Base-by-base conservation (phyloP, 1,139 yeast species). In the Diutina rugosa region DNA sequence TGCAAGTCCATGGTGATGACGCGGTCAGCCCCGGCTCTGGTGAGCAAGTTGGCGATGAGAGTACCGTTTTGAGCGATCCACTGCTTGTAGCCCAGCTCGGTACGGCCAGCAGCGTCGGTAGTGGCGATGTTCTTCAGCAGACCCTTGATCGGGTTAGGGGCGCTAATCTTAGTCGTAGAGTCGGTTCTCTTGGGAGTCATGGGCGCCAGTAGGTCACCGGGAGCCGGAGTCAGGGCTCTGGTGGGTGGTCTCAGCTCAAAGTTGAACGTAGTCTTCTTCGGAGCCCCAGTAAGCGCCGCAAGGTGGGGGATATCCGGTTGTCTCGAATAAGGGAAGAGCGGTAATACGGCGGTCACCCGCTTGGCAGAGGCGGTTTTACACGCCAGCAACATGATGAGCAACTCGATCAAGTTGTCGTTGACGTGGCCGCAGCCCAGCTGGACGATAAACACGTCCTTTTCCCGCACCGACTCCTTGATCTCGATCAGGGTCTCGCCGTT, bases 11-110 rank as follows among this genome's bases (percentile, higher is more conserved):
- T 46, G 26, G 56, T 55, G 41, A 55, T 55, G 53, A 29, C 12
- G 30, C 52, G 56, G 53, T 55, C 56, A 30, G 56, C 56, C 3
- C 56, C 56, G 16, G 56, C 56, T 7, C 18, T 16, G 9, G 35
- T 47, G 16, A 55, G 41, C 28, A 55, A 41, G 44, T 55, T 55
- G 53, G 56, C 56, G 16, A 55, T 47, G 14, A 95, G 75, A 2
- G 96, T 90, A 9, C 99, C 99, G 55, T 93, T 86, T 69, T 91
- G 98, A 0, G 97, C 95, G 38, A 91, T 85, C 98, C 99, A 93
- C 64, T 90, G 87, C 67, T 88, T 87, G 71, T 90, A 89, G 2
- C 96, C 95, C 38, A 87, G 75, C 60, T 68, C 76, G 38, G 77
- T 73, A 59, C 71, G 72, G 8, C 79, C 79, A 56, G 65, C 66